Conservation (phyloP, 768 basidiomycete species). For the Gloeostereum incarnatum region DNA sequence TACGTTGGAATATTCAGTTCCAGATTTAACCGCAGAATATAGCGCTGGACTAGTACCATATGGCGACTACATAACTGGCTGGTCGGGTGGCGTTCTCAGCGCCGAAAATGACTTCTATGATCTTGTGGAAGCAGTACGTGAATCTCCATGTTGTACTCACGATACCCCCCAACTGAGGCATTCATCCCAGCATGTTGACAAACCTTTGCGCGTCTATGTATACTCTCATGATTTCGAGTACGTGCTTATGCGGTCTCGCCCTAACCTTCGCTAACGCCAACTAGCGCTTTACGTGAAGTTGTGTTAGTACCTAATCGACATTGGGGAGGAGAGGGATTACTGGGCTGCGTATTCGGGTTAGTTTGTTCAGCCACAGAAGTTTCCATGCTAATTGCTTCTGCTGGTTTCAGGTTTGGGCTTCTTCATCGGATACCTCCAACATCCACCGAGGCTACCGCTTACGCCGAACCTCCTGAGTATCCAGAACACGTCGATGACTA, state of each 20-base stretch:
- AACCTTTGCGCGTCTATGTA: conserved; percentile 88
- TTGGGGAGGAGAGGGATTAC: conserved; percentile 94
- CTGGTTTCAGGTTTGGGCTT: conserved; percentile 62
- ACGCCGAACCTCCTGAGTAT: conserved; percentile 47
- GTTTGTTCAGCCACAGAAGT: conserved; percentile 17
- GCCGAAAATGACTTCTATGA: conserved; percentile 97
- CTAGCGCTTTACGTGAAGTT: conserved; percentile 84
- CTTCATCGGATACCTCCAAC: conserved; percentile 89
- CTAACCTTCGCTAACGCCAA: conserved; percentile 6
- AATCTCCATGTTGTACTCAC: background rate
- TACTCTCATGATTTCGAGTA: conserved; percentile 97
- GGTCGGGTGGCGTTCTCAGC: conserved; percentile 88
- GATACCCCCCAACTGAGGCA: conserved; percentile 4
- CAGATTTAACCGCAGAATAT: no score
- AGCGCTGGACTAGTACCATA: conserved; percentile 93
- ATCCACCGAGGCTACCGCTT: conserved; percentile 46
- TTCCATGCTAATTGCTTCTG: background rate
- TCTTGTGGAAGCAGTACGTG: conserved; percentile 78
- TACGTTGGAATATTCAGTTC: no score
- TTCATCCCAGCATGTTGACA: conserved; percentile 72
- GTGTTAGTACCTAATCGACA: conserved; percentile 93
- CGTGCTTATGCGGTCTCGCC: conserved; percentile 19
- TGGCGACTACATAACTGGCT: conserved; percentile 74
- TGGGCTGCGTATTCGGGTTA: conserved; percentile 94
- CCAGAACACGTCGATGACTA: conserved; percentile 37